Base-by-base conservation (phyloP, 352 stramenopile genomes). In the Globisporangium parvum region DNA sequence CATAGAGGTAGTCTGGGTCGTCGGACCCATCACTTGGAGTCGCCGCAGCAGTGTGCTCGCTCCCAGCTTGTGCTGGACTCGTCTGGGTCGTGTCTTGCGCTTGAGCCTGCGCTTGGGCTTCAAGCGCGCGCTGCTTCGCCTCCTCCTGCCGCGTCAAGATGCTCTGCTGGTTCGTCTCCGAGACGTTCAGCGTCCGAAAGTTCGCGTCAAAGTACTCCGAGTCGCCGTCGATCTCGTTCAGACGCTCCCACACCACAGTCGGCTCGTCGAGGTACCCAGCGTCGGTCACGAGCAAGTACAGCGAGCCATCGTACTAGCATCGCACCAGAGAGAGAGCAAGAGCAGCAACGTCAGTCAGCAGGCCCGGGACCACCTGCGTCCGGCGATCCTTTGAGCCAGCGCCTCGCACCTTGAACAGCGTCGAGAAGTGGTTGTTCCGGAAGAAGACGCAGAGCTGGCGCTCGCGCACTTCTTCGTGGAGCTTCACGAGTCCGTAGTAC, bases 371-470 rank as follows among this genome's bases (percentile, higher is more conserved):
- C n/a, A n/a, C n/a, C n/a, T n/a, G n/a, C n/a, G n/a, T n/a, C n/a
- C n/a, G n/a, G n/a, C n/a, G n/a, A n/a, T n/a, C n/a, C n/a, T n/a
- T n/a, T n/a, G n/a, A n/a, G n/a, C n/a, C n/a, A n/a, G n/a, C n/a
- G n/a, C n/a, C n/a, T n/a, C 48, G 31, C 58, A 91, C 81, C 77
- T 95, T 98, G 50, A 98, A 98, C 17, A 99, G 63, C 1, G 96
- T 98, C 18, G 83, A 96, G 63, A 99, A 99, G 59, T 99, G 97
- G 63, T 99, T 99, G 80, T 99, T 99, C 21, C 96, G 93, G 65
- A 99, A 99, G 70, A 99, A 98, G 14, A 98, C 93, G 21, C 75
- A 93, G 21, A 99, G 71, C 55, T 97, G 74, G 23, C 92, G 81
- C 53, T 98, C 86, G 11, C 81, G 76, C 9, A 98, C 44, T 21